Conservation (phyloP, 2,329 filamentous ascomycete species). For the Triangularia setosa region DNA sequence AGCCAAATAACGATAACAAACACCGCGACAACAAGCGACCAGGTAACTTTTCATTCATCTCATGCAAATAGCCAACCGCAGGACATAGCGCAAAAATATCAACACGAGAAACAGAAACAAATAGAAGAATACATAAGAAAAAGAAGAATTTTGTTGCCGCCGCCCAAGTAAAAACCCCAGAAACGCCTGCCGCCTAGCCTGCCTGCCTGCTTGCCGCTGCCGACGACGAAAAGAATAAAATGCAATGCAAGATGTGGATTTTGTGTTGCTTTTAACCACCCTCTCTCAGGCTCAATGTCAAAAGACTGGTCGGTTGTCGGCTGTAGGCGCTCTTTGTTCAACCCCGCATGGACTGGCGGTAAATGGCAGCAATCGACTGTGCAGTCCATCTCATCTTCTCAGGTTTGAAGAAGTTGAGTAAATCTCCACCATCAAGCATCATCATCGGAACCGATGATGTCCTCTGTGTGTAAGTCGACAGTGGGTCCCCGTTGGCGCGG, state of each 20-base stretch:
- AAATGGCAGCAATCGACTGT: not conserved
- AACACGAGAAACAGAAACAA: not conserved
- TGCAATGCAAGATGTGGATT: not conserved
- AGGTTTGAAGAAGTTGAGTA: not conserved
- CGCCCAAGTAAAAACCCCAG: not conserved
- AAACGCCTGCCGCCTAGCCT: not conserved
- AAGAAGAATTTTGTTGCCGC: not conserved
- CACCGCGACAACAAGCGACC: not conserved
- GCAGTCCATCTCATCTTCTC: too few relatives aligned
- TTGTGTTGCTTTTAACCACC: too few relatives aligned
- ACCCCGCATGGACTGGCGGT: not conserved
- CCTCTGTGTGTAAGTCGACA: not conserved
- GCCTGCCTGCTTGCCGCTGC: not conserved
- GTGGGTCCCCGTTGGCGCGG: not conserved
- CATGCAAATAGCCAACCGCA: not conserved
- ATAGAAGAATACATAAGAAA: not conserved
- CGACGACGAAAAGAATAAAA: not conserved
- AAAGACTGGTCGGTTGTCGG: not conserved
- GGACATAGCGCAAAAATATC: not conserved
- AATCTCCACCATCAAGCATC: not conserved
- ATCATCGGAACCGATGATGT: not conserved
- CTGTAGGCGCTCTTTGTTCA: not conserved
- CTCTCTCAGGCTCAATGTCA: not conserved
- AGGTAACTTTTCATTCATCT: not conserved
- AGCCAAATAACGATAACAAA: too few relatives aligned